phyloP scores from a whole-genome alignment of 208 protist genomes.

The Trypanosoma boissoni region DNA sequence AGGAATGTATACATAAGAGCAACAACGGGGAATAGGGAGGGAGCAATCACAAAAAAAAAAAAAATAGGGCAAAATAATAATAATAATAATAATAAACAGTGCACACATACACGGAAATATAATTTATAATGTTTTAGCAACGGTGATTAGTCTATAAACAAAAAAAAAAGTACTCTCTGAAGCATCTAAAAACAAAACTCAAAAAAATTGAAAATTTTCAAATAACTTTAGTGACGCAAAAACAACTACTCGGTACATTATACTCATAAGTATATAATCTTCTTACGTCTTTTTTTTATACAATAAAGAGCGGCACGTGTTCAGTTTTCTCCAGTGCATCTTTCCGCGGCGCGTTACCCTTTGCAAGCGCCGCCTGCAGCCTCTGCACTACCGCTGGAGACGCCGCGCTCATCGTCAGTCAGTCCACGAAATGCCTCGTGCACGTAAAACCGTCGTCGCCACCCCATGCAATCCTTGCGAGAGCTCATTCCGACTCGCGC shows the following conservation, averaged over 20 bases:
- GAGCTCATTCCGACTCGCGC: conserved; percentile 19
- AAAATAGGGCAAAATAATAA: not conserved
- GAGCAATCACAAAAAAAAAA: conserved; percentile 6
- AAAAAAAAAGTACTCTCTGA: no score
- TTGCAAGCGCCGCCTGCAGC: conserved; percentile 9
- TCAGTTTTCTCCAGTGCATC: conserved; percentile 6
- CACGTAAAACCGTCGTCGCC: conserved; percentile 6
- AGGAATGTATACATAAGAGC: not conserved
- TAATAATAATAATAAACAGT: no score
- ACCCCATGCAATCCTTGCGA: conserved; percentile 6
- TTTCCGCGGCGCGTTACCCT: conserved; percentile 15
- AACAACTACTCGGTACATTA: no score
- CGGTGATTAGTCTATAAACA: no score
- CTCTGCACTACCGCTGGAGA: not conserved
- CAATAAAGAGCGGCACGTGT: conserved; percentile 15
- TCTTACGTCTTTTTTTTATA: no score
- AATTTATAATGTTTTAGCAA: no score
- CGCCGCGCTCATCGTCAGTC: conserved; percentile 14
- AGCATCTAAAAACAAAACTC: no score
- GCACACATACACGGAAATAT: no score
- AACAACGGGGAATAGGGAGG: not conserved
- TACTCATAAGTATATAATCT: no score
- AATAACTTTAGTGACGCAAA: no score
- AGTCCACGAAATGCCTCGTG: conserved; percentile 9
- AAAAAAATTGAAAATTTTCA: no score